phyloP scores from a whole-genome alignment of 345 rosid species.

The Gossypium mustelinum region DNA sequence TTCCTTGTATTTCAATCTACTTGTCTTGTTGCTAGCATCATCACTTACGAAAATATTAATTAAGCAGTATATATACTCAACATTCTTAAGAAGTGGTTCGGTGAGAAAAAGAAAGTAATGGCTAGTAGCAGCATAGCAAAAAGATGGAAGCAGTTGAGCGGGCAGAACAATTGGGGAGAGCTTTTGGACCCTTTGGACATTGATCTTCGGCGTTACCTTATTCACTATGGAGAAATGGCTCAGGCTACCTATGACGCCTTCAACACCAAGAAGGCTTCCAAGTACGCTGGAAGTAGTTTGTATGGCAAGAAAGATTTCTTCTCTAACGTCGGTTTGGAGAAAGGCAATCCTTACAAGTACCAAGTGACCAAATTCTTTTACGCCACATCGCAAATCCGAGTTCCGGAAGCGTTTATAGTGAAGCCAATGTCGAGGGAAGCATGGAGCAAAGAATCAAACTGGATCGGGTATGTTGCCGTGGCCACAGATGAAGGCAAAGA shows the following conservation, averaged over 20 bases:
- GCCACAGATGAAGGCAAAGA: conserved; percentile 63
- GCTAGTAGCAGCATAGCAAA: conserved; percentile 26
- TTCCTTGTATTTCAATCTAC: not conserved
- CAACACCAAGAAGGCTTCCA: conserved; percentile 51
- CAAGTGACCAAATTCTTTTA: conserved; percentile 61
- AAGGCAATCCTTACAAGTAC: conserved; percentile 57
- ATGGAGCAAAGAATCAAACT: conserved; percentile 79
- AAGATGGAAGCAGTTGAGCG: conserved; percentile 67
- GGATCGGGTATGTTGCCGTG: conserved; percentile 80
- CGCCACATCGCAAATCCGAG: conserved; percentile 52
- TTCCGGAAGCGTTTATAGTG: conserved; percentile 69
- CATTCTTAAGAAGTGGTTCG: conserved; percentile 20
- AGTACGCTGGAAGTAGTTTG: conserved; percentile 56
- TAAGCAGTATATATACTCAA: not conserved
- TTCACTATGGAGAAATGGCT: conserved; percentile 87
- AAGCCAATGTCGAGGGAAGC: conserved; percentile 64
- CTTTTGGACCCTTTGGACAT: conserved; percentile 66
- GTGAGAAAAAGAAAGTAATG: conserved; percentile 27
- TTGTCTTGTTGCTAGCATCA: not conserved
- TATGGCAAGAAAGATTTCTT: conserved; percentile 56
- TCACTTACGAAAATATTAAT: not conserved
- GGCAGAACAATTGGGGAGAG: conserved; percentile 53
- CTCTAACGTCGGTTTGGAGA: conserved; percentile 47
- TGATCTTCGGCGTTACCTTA: conserved; percentile 59
- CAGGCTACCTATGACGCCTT: conserved; percentile 73